phyloP scores from a whole-genome alignment of 495 filamentous ascomycete genomes.

The Hypoxylon lenormandii region DNA sequence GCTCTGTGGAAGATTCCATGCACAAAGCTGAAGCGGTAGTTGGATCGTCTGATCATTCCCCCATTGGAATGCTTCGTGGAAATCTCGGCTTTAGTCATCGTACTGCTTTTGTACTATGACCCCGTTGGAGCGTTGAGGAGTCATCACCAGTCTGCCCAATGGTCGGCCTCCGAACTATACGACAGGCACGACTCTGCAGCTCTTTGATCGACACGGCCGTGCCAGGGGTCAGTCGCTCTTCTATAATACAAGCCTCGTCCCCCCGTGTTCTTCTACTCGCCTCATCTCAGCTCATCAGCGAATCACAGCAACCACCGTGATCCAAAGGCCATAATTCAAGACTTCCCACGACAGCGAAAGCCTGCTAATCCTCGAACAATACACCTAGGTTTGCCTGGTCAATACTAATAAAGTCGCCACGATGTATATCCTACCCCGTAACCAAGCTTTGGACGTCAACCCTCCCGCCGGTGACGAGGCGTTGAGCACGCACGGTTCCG shows the following conservation, averaged over 20 bases:
- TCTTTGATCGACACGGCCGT: constrained; percentile 23
- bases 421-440: constrained; percentile 50
- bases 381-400: constrained; percentile 21
- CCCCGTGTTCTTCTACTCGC: constrained; percentile 28
- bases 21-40: constrained; percentile 12
- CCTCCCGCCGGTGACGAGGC: constrained; percentile 55
- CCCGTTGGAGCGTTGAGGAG: constrained; percentile 11
- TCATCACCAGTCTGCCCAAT: constrained; percentile 33
- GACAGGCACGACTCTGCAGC: constrained; percentile 33
- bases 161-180: constrained; percentile 31
- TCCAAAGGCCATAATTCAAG: constrained; percentile 35
- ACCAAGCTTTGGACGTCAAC: constrained; percentile 61
- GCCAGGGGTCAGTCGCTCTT: constrained; percentile 3
- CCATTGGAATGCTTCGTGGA: constrained; percentile 33
- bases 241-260: constrained; percentile 44
- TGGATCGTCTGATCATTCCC: constrained; percentile 41
- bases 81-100: constrained; percentile 40
- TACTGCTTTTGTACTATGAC: constrained; percentile 20
- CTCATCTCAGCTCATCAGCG: constrained; percentile 25
- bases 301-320: constrained; percentile 39
- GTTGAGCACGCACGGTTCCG: constrained; percentile 59
- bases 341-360: constrained; percentile 26
- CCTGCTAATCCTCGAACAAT: background rate
- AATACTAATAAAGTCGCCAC: constrained; percentile 17
- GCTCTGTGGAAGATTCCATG: constrained; percentile 42